Evolutionary conservation across 108 stramenopile genomes (phyloP), one percentile per base, ranked within the genome.

Genomic region (Cyclotella kingstonii): DNA sequence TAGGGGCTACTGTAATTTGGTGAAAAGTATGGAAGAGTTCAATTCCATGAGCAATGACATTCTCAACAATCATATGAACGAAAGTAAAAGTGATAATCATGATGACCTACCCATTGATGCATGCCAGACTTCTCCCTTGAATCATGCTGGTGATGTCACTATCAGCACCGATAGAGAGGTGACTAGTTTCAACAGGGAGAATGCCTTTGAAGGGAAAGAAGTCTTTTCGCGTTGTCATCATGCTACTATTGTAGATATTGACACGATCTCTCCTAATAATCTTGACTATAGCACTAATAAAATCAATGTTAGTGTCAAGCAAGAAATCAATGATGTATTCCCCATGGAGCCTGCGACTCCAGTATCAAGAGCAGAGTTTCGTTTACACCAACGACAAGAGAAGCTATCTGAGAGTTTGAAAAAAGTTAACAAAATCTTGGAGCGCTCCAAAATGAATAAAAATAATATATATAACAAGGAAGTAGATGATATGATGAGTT

Each of bases 331-430:
- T 23, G 22, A 19, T 54, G 26, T 17, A 7, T 46, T 26, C 25
- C 44, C 51, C 23, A 35, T 31, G 10, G 71, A 73, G 22, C 71
- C 71, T 14, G 11, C 19, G 25, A 73, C 71, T 21, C 71, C 71
- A 7, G 42, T 73, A 15, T 73, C 71, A 30, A 19, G 63, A 23
- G 71, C 71, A 3, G 63, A 73, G 48, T 53, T 53, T 38, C 35
- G 56, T 27, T 52, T 73, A 11, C 26, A 59, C 36, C 71, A 64
- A 39, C 47, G 63, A 11, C 63, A 56, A 34, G 57, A 64, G 21
- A 73, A 57, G 35, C 49, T 73, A 2, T 38, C 63, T n/a, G 57
- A 53, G 40, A 73, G 71, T 46, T 57, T 73, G 14, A 63, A 63
- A 45, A 63, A 64, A 38, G 63, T 73, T 15, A 73, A 64, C 44